Base-by-base conservation (phyloP, 345 rosid genomes). In the Salix viminalis region DNA sequence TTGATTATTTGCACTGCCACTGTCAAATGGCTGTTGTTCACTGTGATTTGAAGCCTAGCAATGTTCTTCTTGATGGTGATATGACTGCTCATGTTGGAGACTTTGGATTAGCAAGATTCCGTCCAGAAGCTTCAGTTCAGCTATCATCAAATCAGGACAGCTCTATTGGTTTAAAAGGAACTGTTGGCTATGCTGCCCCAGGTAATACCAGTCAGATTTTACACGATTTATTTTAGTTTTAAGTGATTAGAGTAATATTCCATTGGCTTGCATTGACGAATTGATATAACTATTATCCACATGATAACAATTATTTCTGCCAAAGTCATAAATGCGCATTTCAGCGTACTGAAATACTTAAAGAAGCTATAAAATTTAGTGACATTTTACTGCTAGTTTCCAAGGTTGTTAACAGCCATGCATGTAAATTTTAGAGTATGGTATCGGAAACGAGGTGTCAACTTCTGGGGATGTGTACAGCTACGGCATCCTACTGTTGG, bases 401-500 rank as follows among this genome's bases (percentile, higher is more conserved):
- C 48, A 44, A 10, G 48, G 15, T 44, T 13, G 48, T 44, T 44
- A 44, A 44, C 48, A 44, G 12, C 48, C 48, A 0, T 44, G 48
- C 4, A 11, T 44, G 0, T 44, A 44, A 44, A 44, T 44, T 75
- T 30, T 76, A 79, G 82, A 74, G 50, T 74, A 60, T 7, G 82
- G 82, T 0, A 26, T 18, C 1, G 78, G 62, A 34, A 65, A 68
- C 30, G 46, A 12, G 70, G 71, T 74, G 28, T 74, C 78, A 0
- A 74, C 54, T 50, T 18, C 0, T 6, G 56, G 56, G 56, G 75
- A 85, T 28, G 76, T 85, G 67, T 80, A 82, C 78, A 82, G 87
- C 78, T 85, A 62, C 37, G 85, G 87, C 26, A 80, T 85, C 64
- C 30, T 85, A 11, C 39, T 85, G 78, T 50, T 85, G 30, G 87